Percentiles rank a stretch among this genome's conserved stretches.
Evolutionary conservation across 805 yeast species (phyloP).

Genomic region (Kazachstania taianensis): DNA sequence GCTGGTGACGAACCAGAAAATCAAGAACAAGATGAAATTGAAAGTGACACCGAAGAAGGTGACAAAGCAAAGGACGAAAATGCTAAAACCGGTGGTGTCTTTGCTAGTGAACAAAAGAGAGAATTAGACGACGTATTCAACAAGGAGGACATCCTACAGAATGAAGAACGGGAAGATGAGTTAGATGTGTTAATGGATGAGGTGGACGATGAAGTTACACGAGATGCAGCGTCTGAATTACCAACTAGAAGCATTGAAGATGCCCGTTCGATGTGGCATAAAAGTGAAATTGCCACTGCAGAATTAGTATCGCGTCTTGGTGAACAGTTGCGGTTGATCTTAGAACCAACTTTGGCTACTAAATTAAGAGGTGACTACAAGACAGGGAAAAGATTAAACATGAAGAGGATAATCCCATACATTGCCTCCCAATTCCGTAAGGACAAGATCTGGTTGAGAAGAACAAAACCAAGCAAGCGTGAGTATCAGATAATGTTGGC

Average conservation of each 20-base stretch:
- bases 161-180: conserved; percentile 22
- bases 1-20: conserved; percentile 21
- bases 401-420: conserved; percentile 95
- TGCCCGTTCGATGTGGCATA: conserved; percentile 72
- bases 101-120: conserved; percentile 33
- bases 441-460: conserved; percentile 95
- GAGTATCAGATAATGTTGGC: conserved; percentile 97
- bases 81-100: conserved; percentile 38
- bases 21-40: conserved; percentile 9
- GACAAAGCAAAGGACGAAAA: conserved; percentile 25
- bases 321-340: conserved; percentile 84
- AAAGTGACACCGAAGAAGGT: conserved; percentile 10
- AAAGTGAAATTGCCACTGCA: conserved; percentile 74
- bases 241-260: conserved; percentile 50
- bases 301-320: conserved; percentile 80
- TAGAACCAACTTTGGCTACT: conserved; percentile 95
- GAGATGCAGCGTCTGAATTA: conserved; percentile 18
- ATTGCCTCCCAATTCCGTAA: conserved; percentile 96
- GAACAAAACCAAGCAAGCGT: conserved; percentile 95
- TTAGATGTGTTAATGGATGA: conserved; percentile 27
- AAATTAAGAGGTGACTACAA: conserved; percentile 91
- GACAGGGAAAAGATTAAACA: conserved; percentile 92
- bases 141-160: conserved; percentile 8
- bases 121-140: conserved; percentile 4
- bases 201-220: conserved; percentile 26